Evolutionary conservation across 108 stramenopile genomes (phyloP), one percentile per base, ranked within the genome.

Genomic region (Nitzschia sp.): DNA sequence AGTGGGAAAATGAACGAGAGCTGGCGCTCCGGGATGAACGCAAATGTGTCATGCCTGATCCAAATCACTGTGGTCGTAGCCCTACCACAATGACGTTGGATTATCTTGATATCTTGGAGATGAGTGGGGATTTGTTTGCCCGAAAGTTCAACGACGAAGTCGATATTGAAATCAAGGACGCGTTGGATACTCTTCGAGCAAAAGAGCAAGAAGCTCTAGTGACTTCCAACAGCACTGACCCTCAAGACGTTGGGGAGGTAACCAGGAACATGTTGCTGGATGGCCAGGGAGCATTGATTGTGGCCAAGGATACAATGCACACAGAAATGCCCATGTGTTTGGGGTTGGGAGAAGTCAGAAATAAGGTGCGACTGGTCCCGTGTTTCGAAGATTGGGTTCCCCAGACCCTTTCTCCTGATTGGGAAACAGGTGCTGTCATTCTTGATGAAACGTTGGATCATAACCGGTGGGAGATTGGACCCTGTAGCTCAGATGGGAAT

Each of bases 41-140:
- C 25, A 96, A 96, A 71, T 96, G 96, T 65, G 55, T 92, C 20
- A 88, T 92, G 86, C 87, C 81, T 34, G 83, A 92, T 73, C 87
- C 85, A 26, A 73, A 91, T 59, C 91, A 91, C 61, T 96, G 96
- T 64, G 96, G 96, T 6, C 69, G 96, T 69, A 90, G 88, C 41
- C 96, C 96, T 0, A 93, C 93, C 15, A 90, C 87, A 10, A 79
- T 93, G 79, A 91, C 90, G 3, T 52, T 88, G 67, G 91, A 95
- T 41, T 92, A 91, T 56, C 67, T 89, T 21, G 88, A 89, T 50
- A 71, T 89, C 1, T 64, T 96, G 65, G 91, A 94, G 78, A 66
- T 96, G 25, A 78, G 78, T 20, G 88, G 84, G 17, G 91, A 89
- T 54, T 75, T 96, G 54, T 96, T 91, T 73, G 95, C 95, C 21